Evolutionary conservation across 345 rosid genomes (phyloP).

Genomic region (Cardamine resedifolia): DNA sequence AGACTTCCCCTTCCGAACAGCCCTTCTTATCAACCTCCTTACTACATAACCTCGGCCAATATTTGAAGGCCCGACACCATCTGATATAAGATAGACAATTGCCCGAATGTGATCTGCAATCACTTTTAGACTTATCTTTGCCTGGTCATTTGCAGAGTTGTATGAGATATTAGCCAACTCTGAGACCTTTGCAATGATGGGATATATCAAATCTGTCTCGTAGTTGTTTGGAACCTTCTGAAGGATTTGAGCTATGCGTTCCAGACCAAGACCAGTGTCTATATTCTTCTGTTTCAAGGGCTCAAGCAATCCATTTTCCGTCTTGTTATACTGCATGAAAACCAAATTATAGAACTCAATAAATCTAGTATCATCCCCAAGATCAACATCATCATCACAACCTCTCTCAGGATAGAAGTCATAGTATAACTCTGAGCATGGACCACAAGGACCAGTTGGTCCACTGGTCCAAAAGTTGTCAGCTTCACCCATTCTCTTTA

Average conservation of each 20-base stretch:
- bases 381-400: conserved; percentile 58
- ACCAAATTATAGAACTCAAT: conserved; percentile 95
- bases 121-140: conserved; percentile 67
- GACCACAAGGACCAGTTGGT: conserved; percentile 95
- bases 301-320: conserved; percentile 77
- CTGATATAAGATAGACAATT: conserved; percentile 82
- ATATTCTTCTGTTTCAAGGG: conserved; percentile 87
- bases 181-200: conserved; percentile 70
- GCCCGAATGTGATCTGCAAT: conserved; percentile 95
- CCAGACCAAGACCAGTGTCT: conserved; percentile 96
- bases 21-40: conserved; percentile 88
- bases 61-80: conserved; percentile 91
- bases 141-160: conserved; percentile 50
- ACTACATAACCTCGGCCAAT: conserved; percentile 95
- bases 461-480: conserved; percentile 98
- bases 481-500: conserved; percentile 90
- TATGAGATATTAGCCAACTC: conserved; percentile 72
- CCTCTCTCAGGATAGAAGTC: conserved; percentile 92
- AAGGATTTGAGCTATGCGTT: conserved; percentile 89
- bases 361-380: conserved; percentile 90
- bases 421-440: conserved; percentile 94
- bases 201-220: conserved; percentile 95
- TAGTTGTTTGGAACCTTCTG: conserved; percentile 94
- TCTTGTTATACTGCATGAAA: conserved; percentile 92
- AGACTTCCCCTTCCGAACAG: conserved; percentile 81